Conservation (phyloP, 306 rosid genomes). For the Lupinus albus region DNA sequence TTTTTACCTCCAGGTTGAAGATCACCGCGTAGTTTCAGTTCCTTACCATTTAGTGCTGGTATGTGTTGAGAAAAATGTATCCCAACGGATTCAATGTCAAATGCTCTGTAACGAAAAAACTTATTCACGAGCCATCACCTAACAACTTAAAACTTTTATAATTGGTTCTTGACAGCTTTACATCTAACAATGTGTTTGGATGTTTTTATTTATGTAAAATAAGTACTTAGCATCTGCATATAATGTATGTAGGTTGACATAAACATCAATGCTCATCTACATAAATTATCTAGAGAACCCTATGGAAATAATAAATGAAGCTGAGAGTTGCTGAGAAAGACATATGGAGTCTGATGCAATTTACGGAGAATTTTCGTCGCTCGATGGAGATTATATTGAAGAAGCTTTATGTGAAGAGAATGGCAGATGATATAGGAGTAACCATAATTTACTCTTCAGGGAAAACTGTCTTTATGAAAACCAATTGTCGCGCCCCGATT, state of each 20-base stretch:
- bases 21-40: constrained; percentile 76
- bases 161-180: neutral
- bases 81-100: neutral
- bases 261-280: constrained; percentile 78
- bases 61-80: constrained; percentile 20
- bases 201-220: constrained; percentile 9
- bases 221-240: constrained; percentile 1
- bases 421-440: constrained; percentile 95
- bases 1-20: constrained; percentile 76
- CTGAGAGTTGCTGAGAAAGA: constrained; percentile 84
- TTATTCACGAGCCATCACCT: neutral
- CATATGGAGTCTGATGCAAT: constrained; percentile 88
- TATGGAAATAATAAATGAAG: constrained; percentile 79
- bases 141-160: neutral
- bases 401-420: constrained; percentile 88
- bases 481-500: no score
- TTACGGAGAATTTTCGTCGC: constrained; percentile 74
- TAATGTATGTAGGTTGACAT: constrained; percentile 66
- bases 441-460: constrained; percentile 69
- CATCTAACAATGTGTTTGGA: neutral
- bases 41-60: constrained; percentile 85
- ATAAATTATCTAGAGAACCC: constrained; percentile 91
- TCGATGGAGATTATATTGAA: constrained; percentile 80
- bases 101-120: constrained; percentile 21
- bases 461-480: constrained; percentile 73